Conservation (phyloP, 2,329 filamentous ascomycete species). For the Cladophialophora psammophila region DNA sequence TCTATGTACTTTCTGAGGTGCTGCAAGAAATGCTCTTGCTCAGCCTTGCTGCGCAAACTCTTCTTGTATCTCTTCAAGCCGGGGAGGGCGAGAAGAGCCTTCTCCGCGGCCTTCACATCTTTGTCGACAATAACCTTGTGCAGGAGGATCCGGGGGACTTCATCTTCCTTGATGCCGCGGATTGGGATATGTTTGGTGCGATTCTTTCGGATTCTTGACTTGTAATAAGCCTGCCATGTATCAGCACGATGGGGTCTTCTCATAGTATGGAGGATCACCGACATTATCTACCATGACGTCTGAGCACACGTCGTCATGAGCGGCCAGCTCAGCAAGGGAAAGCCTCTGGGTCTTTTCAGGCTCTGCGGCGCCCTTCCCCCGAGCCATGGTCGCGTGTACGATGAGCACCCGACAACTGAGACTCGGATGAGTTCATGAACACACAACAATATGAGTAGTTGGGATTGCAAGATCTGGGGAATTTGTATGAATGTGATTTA, state of each 20-base stretch:
- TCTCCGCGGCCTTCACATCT: conserved; percentile 73
- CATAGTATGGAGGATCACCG: conserved; percentile 52
- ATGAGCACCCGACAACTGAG: not conserved
- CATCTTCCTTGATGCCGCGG: conserved; percentile 75
- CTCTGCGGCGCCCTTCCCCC: conserved; percentile 30
- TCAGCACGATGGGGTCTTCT: conserved; percentile 24
- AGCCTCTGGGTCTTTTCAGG: conserved; percentile 66
- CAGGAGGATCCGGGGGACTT: conserved; percentile 66
- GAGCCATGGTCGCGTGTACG: conserved; percentile 37
- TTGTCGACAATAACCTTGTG: conserved; percentile 76
- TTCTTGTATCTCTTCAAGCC: conserved; percentile 76
- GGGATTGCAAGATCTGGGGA: not conserved
- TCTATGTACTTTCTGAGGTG: conserved; percentile 91
- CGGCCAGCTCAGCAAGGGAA: conserved; percentile 84
- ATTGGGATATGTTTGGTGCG: conserved; percentile 83
- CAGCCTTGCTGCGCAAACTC: conserved; percentile 73
- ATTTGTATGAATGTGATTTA: conserved; percentile 3
- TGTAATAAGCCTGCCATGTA: conserved; percentile 80
- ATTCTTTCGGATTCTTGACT: conserved; percentile 96
- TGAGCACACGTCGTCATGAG: conserved; percentile 94
- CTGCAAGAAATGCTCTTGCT: conserved; percentile 83
- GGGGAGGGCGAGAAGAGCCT: conserved; percentile 72
- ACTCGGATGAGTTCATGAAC: conserved; percentile 8
- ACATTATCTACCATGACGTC: conserved; percentile 96
- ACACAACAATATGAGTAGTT: not conserved